phyloP scores from a whole-genome alignment of 371 early-diverging fungal species.

The Mortierella sp. region DNA sequence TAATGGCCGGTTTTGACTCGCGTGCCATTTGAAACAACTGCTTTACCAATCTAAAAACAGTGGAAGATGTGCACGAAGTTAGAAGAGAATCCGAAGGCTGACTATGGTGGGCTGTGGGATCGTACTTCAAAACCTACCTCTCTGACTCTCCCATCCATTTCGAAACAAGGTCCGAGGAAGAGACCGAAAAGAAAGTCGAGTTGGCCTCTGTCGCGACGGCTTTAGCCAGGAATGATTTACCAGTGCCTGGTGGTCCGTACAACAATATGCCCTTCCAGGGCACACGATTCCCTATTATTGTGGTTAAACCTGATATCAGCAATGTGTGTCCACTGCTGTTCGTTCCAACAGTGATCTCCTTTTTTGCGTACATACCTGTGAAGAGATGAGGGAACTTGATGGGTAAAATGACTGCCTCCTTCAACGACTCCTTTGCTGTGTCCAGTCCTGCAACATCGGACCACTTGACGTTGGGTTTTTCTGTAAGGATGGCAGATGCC shows the following conservation, averaged over 20 bases:
- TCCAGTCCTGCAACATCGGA: conserved; percentile 99
- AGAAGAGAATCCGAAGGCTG: too few species aligned
- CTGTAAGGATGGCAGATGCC: conserved; percentile 88
- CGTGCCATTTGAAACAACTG: conserved; percentile 95
- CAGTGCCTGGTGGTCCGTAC: conserved; percentile 99
- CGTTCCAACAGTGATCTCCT: too few species aligned
- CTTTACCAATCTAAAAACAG: conserved; percentile 79
- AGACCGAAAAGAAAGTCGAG: conserved; percentile 95
- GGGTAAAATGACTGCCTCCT: conserved; percentile 98
- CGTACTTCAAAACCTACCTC: too few species aligned
- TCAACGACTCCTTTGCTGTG: conserved; percentile 97
- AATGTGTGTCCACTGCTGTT: not conserved
- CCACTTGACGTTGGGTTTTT: conserved; percentile 97
- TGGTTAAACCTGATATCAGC: too few species aligned
- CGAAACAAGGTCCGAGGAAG: conserved; percentile 94
- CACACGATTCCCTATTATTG: conserved; percentile 86
- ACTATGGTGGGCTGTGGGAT: too few species aligned
- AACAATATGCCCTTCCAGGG: conserved; percentile 98
- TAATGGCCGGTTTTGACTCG: conserved; percentile 93
- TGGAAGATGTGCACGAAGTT: not conserved
- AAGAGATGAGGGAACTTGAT: conserved; percentile 98
- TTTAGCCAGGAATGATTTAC: conserved; percentile 98
- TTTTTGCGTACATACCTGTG: conserved; percentile 79
- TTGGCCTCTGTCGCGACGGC: conserved; percentile 97
- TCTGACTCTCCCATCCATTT: conserved; percentile 99